These are phyloP conservation scores for Spergularia azorica DNA, from an alignment of 179 eudicot species.

Conservation along the genomic window DNA sequence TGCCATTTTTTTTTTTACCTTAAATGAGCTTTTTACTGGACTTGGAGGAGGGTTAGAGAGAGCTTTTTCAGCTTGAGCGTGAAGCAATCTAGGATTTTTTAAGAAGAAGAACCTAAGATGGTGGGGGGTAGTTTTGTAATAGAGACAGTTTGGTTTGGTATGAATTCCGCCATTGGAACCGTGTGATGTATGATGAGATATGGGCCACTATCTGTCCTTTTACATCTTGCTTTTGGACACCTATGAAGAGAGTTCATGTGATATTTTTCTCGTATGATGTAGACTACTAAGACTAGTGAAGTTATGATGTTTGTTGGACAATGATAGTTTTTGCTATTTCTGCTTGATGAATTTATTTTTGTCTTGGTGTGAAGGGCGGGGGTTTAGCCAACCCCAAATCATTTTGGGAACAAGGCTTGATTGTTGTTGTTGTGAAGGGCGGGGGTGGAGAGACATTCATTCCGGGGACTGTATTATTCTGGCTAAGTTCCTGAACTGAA, in stretches of 20 bases:
- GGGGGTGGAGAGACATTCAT: too few relatives aligned
- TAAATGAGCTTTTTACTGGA: not conserved
- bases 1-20: not conserved
- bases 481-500: not conserved
- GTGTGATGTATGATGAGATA: constrained; percentile 25
- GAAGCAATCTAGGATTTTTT: not conserved
- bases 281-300: not conserved
- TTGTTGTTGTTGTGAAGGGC: not conserved
- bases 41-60: constrained; percentile 6
- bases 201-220: constrained; percentile 14
- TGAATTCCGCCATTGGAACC: constrained; percentile 3
- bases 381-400: too few relatives aligned
- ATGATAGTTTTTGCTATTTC: constrained; percentile 9
- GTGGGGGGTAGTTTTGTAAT: constrained; percentile 2
- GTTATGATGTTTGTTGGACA: not conserved
- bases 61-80: not conserved
- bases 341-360: not conserved
- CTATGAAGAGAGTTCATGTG: constrained; percentile 4
- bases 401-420: too few relatives aligned
- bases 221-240: constrained; percentile 3
- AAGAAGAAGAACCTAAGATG: not conserved
- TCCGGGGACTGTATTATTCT: not conserved
- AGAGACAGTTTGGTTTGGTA: not conserved
- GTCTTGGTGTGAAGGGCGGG: not conserved
- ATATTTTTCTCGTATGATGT: constrained; percentile 4